Evolutionary conservation across 106 monocot species (phyloP), one percentile per base, ranked within the genome.

Genomic region (Acorus gramineus): DNA sequence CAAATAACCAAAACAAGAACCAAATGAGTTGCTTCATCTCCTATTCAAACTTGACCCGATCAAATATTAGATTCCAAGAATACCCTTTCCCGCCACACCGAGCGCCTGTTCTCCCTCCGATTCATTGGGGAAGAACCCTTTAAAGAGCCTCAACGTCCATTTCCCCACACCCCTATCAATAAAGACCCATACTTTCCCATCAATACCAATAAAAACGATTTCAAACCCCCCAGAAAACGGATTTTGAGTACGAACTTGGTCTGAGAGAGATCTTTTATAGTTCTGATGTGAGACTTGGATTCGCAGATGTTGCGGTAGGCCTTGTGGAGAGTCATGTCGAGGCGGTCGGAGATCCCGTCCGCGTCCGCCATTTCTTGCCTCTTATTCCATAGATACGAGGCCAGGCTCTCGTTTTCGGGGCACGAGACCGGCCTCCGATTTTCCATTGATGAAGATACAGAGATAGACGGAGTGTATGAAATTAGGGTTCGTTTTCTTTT

Each of bases 111-210:
- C 72, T 11, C 58, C 61, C 44, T 69, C 74, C 8, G 66, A 57
- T 11, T 45, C 48, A 43, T 77, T 69, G 3, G 76, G 73, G 53
- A 96, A 96, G 56, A 73, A 91, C 12, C 67, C 87, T 66, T 85
- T 61, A 85, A 91, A 81, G 7, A 85, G 72, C 69, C 82, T 72
- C 53, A 91, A 13, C 42, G 88, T 79, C 96, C 96, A 96, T 67
- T 91, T 82, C 11, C 96, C 96, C 49, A 96, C 84, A 10, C 87
- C 85, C 78, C 96, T 96, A 59, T 13, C 7, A 28, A 68, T 11
- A 46, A 14, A n/a, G 47, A 49, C 49, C 6, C 13, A 68, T 65
- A 58, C 42, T 12, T n/a, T 68, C 55, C 47, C 28, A 42, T 7
- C 10, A 49, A 55, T 13, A 52, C 46, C 13, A 61, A 59, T 7